Evolutionary conservation across 768 basidiomycete genomes (phyloP), one percentile per base, ranked within the genome.

Genomic region (Neoboletus brunneissimus): DNA sequence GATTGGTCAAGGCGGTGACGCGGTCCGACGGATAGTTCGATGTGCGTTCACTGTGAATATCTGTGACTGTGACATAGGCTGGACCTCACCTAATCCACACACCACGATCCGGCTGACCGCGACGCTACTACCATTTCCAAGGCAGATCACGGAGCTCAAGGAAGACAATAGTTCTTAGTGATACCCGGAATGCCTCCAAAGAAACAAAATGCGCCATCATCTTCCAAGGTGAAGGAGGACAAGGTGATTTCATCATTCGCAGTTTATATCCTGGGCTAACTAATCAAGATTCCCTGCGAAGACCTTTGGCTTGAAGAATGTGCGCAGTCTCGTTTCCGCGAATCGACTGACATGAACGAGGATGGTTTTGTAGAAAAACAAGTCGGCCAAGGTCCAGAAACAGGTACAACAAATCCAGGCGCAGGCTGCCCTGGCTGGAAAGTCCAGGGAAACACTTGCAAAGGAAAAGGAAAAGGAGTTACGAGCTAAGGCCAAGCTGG

Each of bases 221-320:
- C 82, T 56, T 84, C 85, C 60, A 89, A 89, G 70, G 81, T 84
- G 64, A 88, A 88, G 72, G 88, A 89, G 2, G 89, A 91, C 79
- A 91, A 91, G 85, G 89, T 88, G 65, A 61, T 66, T 72, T 65
- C 35, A 62, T 56, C 48, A 58, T 52, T 59, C 56, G 41, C 8
- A 11, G 49, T 46, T 45, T 41, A 27, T 46, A 55, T 50, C 48
- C 32, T 57, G 46, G 54, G 68, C 64, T 73, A 62, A 67, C 59
- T 69, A 62, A 61, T 62, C 53, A 58, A 63, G 59, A 74, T 67
- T 57, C 56, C 57, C 53, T 60, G 56, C 52, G 54, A 73, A 91
- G 90, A 93, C 91, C 51, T 92, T 92, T 74, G 91, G 90, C 51
- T 74, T 92, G 83, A 92, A 92, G 80, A 91, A 92, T 73, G 90